Conservation (phyloP, 1,284 basidiomycete species). For the Ceratobasidium sp. region DNA sequence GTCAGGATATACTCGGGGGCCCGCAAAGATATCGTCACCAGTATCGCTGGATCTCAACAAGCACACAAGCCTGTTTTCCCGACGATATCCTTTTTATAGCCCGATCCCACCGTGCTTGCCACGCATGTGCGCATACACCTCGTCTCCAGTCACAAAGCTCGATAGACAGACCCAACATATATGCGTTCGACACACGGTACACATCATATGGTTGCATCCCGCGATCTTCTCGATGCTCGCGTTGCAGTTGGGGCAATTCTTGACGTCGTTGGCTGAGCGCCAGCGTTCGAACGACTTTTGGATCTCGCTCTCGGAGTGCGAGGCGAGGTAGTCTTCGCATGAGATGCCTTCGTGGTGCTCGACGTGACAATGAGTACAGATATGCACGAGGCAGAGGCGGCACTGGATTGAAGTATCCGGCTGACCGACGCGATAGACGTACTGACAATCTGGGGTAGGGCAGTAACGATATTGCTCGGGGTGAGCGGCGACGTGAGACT, state of each 20-base stretch:
- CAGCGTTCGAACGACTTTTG: constrained; percentile 71
- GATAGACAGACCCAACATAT: constrained; percentile 81
- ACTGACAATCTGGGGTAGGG: constrained; percentile 58
- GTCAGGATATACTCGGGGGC: no score
- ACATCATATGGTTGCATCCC: constrained; percentile 84
- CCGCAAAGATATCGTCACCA: constrained; percentile 23
- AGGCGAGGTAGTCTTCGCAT: constrained; percentile 68
- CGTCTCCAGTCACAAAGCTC: constrained; percentile 72
- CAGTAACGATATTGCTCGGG: constrained; percentile 65
- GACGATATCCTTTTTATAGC: constrained; percentile 50
- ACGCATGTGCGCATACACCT: constrained; percentile 73
- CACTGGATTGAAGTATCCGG: constrained; percentile 72
- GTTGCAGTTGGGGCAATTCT: constrained; percentile 77
- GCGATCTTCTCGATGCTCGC: constrained; percentile 75
- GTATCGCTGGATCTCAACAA: constrained; percentile 44
- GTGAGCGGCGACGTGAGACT: constrained; percentile 60
- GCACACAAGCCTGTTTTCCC: constrained; percentile 18
- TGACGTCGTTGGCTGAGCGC: constrained; percentile 71
- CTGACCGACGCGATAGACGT: constrained; percentile 59
- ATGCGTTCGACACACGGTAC: constrained; percentile 76
- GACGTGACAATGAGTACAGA: constrained; percentile 75
- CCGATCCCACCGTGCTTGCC: constrained; percentile 67
- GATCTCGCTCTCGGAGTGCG: constrained; percentile 59
- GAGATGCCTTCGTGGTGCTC: constrained; percentile 75
- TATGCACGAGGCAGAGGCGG: constrained; percentile 75